Evolutionary conservation across 441 rosid species (phyloP), one percentile per base, ranked within the genome.

Genomic region (Rhodomyrtus psidioides): DNA sequence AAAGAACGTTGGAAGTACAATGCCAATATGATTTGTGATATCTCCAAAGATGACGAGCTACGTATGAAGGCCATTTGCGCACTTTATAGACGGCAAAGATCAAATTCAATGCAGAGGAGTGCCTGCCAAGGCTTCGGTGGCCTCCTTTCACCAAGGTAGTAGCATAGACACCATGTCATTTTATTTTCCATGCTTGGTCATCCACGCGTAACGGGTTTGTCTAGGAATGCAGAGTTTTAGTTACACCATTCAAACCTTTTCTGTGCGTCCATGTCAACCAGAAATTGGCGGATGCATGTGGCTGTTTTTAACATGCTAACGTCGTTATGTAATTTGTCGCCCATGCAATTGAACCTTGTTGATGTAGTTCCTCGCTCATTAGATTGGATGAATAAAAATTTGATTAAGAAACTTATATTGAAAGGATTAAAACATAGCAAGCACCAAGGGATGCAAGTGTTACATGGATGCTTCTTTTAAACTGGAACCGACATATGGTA

Each of bases 21-120:
- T 44, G 44, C 24, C 10, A 81, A 92, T 6, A 81, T 90, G 91
- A 15, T 51, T 53, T 53, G 44, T 5, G 88, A 89, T 82, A 81
- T 91, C 57, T 8, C 7, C 34, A 75, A 65, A 81, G 90, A 92
- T 53, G 82, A 30, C 26, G 83, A 86, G 83, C 57, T 89, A 14
- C 87, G 89, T 51, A 83, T 92, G 90, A 82, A 83, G 59, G 93
- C 94, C 85, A 84, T 92, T 75, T 91, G 91, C 84, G 90, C 90
- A 86, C 87, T 92, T 55, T 86, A 85, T 57, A 85, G 90, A 84
- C 86, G 86, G 62, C 83, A 85, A 70, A 74, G 2, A 17, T 51
- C 34, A n/a, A 85, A 82, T 59, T 82, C 84, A 21, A 27, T 70
- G 16, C 34, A 23, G 59, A 46, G 57, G 51, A 49, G 21, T n/a